Base-by-base conservation (phyloP, 345 rosid genomes). In the Eucalyptus virginea region DNA sequence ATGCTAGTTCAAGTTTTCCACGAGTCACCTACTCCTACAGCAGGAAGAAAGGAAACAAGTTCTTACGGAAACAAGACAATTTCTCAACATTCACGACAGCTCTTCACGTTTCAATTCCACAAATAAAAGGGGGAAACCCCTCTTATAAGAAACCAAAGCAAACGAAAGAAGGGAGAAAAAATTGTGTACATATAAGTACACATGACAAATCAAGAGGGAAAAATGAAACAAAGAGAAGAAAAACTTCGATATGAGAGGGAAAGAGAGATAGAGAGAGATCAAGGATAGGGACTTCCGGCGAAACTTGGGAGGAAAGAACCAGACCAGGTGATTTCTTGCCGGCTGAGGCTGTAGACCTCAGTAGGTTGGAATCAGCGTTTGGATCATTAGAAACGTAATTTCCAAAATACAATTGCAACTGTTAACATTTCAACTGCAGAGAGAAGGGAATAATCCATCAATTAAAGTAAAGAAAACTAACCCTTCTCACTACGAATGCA, bases 311-410 rank as follows among this genome's bases (percentile, higher is more conserved):
- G 90, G 87, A 90, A 69, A 83, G 88, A 88, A 34, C 18, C 3
- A 28, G 86, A 91, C 67, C 42, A 80, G 44, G 93, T 91, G 23
- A 93, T 81, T 86, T 92, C 95, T 11, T 81, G 32, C 89, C 97
- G 92, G 3, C 95, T 87, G 11, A 93, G 56, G 72, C 95, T 26
- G 14, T 58, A 58, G 67, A 26, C n/a, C 15, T 58, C 16, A 15
- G 19, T 4, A 32, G 40, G 6, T 67, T 32, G 21, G 23, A 67
- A 67, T 16, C 5, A 32, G 4, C 19, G 4, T 67, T 67, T 18
- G 11, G 40, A 65, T 30, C 5, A 65, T 65, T 65, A 30, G 5
- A 7, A 65, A 65, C 14, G 8, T 30, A 30, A 65, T 30, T 30
- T n/a, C n/a, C n/a, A n/a, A n/a, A n/a, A n/a, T n/a, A n/a, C n/a